A percentile compares a stretch with the other conserved stretches of the same genome.
Evolutionary conservation across 805 yeast species (phyloP).

Genomic region (Metschnikowia picachoensis): DNA sequence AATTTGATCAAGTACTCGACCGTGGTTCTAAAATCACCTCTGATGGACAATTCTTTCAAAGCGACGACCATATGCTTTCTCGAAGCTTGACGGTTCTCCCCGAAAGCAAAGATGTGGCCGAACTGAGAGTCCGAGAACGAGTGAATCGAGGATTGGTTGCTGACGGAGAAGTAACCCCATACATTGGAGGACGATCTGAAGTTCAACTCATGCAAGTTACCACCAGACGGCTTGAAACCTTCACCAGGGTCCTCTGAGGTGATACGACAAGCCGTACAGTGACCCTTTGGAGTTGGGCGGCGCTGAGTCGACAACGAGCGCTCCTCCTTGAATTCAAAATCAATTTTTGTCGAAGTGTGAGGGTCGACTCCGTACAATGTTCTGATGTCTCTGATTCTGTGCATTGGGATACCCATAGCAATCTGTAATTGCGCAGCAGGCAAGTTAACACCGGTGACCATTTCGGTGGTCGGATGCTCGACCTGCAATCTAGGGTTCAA

Average conservation of each 20-base stretch:
- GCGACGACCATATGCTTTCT: slow-evolving; percentile 99
- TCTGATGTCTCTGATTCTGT: slow-evolving; percentile 90
- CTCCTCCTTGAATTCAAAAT: slow-evolving; percentile 78
- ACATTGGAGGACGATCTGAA: slow-evolving; percentile 96
- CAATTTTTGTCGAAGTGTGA: slow-evolving; percentile 83
- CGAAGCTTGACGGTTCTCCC: slow-evolving; percentile 96
- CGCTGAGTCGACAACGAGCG: slow-evolving; percentile 76
- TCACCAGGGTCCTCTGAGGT: slow-evolving; percentile 99
- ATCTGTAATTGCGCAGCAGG: slow-evolving; percentile 98
- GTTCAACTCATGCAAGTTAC: slow-evolving; percentile 92
- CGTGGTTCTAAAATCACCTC: slow-evolving; percentile 98
- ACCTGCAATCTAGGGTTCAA: slow-evolving; percentile 98
- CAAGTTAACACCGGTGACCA: slow-evolving; percentile 97
- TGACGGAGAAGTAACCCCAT: slow-evolving; percentile 99
- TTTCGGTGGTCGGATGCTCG: slow-evolving; percentile 99
- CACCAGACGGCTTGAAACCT: slow-evolving; percentile 98
- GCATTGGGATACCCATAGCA: slow-evolving; percentile 99
- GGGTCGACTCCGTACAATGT: slow-evolving; percentile 94
- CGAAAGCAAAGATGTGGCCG: slow-evolving; percentile 98
- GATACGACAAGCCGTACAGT: slow-evolving; percentile 98
- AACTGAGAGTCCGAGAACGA: slow-evolving; percentile 98
- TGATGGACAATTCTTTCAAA: slow-evolving; percentile 87
- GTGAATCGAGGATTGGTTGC: slow-evolving; percentile 94
- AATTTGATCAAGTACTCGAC: slow-evolving; percentile 94
- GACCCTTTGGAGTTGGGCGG: slow-evolving; percentile 95